A percentile compares a stretch with the other conserved stretches of the same genome.
phyloP scores from a whole-genome alignment of 345 rosid species.

The Camelina sativa region DNA sequence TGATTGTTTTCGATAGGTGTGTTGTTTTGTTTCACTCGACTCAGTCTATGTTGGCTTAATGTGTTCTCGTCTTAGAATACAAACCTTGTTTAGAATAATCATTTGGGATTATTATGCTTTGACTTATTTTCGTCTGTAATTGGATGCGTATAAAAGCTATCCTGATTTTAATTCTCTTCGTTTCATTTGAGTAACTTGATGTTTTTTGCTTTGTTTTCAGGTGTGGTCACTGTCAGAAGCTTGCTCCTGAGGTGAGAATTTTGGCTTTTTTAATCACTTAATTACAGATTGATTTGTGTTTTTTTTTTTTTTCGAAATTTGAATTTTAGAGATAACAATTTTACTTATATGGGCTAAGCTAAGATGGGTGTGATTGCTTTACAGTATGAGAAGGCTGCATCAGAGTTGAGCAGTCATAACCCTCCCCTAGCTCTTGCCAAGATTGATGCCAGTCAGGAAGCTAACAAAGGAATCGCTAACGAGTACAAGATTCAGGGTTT shows the following conservation, averaged over 20 bases:
- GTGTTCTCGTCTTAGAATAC: neutral
- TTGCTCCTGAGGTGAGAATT: conserved; percentile 84
- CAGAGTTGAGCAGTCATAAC: conserved; percentile 64
- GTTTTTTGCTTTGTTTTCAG: conserved; percentile 44
- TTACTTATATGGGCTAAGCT: neutral
- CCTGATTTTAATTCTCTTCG: neutral
- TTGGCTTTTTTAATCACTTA: neutral
- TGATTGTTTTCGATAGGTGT: neutral
- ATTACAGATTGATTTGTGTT: neutral
- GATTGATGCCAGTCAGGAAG: conserved; percentile 83
- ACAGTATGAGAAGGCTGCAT: conserved; percentile 97
- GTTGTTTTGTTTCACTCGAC: neutral
- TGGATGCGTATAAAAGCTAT: conserved; percentile 10
- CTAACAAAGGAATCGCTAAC: conserved; percentile 62
- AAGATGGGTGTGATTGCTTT: conserved; percentile 2
- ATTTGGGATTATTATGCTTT: neutral
- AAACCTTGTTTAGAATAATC: neutral
- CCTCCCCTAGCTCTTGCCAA: conserved; percentile 80
- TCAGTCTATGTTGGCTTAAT: neutral
- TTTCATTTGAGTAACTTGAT: conserved; percentile 10
- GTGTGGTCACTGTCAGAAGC: conserved; percentile 96
- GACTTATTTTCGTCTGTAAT: conserved; percentile 12
- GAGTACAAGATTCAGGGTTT: conserved; percentile 77
- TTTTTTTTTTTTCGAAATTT: neutral
- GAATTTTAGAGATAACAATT: neutral